Percentiles rank a stretch among this genome's conserved stretches.
phyloP scores from a whole-genome alignment of 2,329 filamentous ascomycete species.

The Conoideocrella luteorostrata region DNA sequence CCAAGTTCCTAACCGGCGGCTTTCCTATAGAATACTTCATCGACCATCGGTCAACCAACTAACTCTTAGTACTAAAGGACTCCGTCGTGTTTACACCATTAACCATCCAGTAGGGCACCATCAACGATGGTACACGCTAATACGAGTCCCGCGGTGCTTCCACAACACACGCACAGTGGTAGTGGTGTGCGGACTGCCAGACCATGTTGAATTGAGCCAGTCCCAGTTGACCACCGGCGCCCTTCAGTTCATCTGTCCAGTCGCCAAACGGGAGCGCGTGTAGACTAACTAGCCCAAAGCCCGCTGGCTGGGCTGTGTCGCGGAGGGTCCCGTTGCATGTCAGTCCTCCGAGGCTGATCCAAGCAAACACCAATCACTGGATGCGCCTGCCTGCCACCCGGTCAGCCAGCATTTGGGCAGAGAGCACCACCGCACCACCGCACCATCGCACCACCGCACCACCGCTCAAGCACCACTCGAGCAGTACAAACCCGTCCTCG shows the following conservation, averaged over 20 bases:
- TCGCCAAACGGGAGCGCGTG: neutral
- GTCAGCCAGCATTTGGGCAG: neutral
- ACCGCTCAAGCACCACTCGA: neutral
- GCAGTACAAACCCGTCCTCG: conserved; percentile 1
- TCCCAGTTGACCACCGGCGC: neutral
- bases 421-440: neutral
- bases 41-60: too few relatives aligned
- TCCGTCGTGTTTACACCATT: too few relatives aligned
- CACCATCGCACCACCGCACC: too few relatives aligned
- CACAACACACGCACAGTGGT: too few relatives aligned
- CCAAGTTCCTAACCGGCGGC: too few relatives aligned
- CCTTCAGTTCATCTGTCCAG: neutral
- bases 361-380: conserved; percentile 1
- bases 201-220: neutral
- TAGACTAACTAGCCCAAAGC: neutral
- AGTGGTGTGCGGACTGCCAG: too few relatives aligned
- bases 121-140: too few relatives aligned
- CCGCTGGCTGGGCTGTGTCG: neutral
- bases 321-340: neutral
- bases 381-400: neutral
- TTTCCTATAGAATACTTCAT: too few relatives aligned
- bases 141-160: neutral
- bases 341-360: neutral
- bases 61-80: too few relatives aligned
- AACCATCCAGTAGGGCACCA: too few relatives aligned